A percentile compares a stretch with the other conserved stretches of the same genome.
Evolutionary conservation across 2,329 filamentous ascomycete species (phyloP).

Genomic region (Aspergillus intermedius): DNA sequence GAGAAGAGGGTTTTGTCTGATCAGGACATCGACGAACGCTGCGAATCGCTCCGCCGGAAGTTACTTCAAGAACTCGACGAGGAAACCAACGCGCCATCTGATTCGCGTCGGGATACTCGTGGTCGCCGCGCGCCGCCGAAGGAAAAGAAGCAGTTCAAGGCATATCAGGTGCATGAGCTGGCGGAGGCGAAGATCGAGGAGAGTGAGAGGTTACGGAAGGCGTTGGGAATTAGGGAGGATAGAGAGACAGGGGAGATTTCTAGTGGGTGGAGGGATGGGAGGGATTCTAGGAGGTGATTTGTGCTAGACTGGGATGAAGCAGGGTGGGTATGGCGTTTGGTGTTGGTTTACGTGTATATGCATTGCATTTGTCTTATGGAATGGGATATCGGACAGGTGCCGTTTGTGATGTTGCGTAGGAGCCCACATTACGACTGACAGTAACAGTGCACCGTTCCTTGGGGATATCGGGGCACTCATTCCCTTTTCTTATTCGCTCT

Average conservation of each 20-base stretch:
- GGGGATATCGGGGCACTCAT: too few relatives aligned
- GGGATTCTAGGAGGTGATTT: constrained; percentile 1
- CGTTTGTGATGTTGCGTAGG: too few relatives aligned
- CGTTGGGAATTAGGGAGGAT: constrained; percentile 80
- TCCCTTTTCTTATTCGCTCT: too few relatives aligned
- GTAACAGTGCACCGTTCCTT: too few relatives aligned
- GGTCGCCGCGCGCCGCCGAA: constrained; percentile 9
- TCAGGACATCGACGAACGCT: constrained; percentile 79
- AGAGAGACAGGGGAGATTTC: constrained; percentile 69
- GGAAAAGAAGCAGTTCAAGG: constrained; percentile 59
- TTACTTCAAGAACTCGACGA: constrained; percentile 53
- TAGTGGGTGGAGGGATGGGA: constrained; percentile 9
- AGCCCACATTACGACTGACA: too few relatives aligned
- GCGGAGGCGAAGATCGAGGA: constrained; percentile 95
- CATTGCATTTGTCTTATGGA: neutral
- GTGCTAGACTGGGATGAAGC: neutral
- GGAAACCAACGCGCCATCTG: constrained; percentile 18
- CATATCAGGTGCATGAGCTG: constrained; percentile 91
- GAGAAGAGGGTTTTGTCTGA: constrained; percentile 52
- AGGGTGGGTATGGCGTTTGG: neutral
- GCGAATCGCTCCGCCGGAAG: constrained; percentile 59
- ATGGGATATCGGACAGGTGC: too few relatives aligned
- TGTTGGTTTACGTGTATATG: constrained; percentile 3
- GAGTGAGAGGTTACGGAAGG: constrained; percentile 78
- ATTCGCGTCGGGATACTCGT: neutral